A percentile compares a stretch with the other conserved stretches of the same genome.
phyloP scores from a whole-genome alignment of 2,329 filamentous ascomycete species.

The Fusarium multiceps region DNA sequence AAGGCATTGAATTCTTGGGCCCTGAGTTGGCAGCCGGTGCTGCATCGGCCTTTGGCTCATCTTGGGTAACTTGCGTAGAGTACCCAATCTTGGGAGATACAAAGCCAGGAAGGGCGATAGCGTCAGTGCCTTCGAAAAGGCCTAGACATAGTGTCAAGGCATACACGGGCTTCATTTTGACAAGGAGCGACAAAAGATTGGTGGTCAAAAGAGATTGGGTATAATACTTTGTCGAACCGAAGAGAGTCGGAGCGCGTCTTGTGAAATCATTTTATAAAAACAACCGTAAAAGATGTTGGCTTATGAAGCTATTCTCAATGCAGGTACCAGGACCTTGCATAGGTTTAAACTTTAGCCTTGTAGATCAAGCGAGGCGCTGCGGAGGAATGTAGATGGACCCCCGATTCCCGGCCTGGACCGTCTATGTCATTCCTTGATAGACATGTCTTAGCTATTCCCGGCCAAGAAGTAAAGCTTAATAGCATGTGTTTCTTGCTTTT shows the following conservation, averaged over 20 bases:
- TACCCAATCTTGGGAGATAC: slow-evolving; percentile 9
- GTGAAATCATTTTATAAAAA: slow-evolving; percentile 17
- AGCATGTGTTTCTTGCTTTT: not conserved
- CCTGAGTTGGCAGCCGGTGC: not conserved
- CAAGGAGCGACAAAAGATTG: not conserved
- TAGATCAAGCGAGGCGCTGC: not conserved
- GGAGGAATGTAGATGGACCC: slow-evolving; percentile 13
- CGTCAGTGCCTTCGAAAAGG: slow-evolving; percentile 9
- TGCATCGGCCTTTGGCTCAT: not conserved
- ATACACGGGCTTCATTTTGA: slow-evolving; percentile 16
- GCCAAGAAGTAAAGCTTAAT: not conserved
- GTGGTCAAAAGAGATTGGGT: not conserved
- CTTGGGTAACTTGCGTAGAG: not conserved
- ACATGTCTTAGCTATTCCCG: not conserved
- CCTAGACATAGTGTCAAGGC: slow-evolving; percentile 9
- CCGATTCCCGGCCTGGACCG: slow-evolving; percentile 12
- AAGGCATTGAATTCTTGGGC: not conserved
- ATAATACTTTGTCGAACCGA: not conserved
- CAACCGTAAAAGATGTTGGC: not conserved
- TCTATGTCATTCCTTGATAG: slow-evolving; percentile 14
- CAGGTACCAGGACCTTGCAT: slow-evolving; percentile 24
- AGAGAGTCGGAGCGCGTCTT: not conserved
- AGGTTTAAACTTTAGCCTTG: not conserved
- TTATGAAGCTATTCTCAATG: slow-evolving; percentile 5
- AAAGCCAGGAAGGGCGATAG: not conserved